A percentile compares a stretch with the other conserved stretches of the same genome.
Evolutionary conservation across 306 rosid genomes (phyloP).

Genomic region (Cicer judaicum): DNA sequence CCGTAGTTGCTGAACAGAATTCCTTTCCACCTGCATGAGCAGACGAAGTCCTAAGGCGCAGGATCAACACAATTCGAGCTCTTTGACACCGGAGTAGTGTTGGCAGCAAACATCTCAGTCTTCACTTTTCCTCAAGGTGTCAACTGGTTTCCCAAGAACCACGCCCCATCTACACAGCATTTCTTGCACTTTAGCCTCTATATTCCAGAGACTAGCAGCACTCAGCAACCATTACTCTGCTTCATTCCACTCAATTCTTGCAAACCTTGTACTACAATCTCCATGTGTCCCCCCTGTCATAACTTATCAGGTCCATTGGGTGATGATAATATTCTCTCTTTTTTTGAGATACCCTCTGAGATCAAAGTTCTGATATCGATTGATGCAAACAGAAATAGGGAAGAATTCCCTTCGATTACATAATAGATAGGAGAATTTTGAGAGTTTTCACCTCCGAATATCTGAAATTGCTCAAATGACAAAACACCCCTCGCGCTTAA

Average conservation of each 20-base stretch:
- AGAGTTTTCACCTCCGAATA: background rate
- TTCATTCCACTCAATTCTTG: too few species aligned
- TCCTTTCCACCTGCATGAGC: background rate
- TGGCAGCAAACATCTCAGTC: background rate
- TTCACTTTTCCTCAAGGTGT: background rate
- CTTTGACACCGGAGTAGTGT: background rate
- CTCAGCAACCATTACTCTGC: too few species aligned
- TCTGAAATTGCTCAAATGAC: background rate
- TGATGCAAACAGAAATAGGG: background rate
- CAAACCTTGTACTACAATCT: too few species aligned
- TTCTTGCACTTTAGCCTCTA: too few species aligned
- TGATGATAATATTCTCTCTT: too few species aligned
- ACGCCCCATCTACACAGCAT: too few species aligned
- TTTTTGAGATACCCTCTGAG: background rate
- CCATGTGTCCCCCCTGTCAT: too few species aligned
- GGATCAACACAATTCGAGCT: too few species aligned
- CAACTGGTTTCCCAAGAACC: too few species aligned
- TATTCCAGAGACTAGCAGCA: too few species aligned
- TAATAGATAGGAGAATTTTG: background rate
- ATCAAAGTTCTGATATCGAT: background rate
- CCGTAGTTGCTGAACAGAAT: background rate
- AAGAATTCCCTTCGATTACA: background rate
- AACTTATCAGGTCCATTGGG: too few species aligned
- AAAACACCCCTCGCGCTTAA: background rate
- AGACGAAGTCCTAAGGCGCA: too few species aligned